Conservation (phyloP, 805 yeast species). For the Diddensiella transvaalensis region DNA sequence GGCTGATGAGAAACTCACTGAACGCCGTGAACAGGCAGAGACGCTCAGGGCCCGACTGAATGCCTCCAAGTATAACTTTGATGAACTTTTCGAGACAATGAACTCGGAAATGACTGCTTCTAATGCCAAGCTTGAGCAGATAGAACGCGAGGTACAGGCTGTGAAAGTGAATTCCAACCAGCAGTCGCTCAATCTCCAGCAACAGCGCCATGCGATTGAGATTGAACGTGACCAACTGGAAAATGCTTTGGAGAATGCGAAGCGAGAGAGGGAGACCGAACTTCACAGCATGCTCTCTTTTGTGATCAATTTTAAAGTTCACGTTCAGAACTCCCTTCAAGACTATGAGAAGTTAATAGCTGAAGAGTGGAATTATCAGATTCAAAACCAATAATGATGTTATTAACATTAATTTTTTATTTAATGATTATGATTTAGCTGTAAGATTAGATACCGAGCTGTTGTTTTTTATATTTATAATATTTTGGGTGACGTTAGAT, state of each 20-base stretch:
- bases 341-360: constrained; percentile 42
- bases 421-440: neutral
- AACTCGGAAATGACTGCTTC: constrained; percentile 49
- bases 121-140: constrained; percentile 61
- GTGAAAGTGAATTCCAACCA: constrained; percentile 48
- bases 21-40: constrained; percentile 55
- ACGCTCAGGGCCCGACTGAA: constrained; percentile 54
- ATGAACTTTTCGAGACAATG: constrained; percentile 53
- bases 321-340: constrained; percentile 61
- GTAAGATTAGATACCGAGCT: too few species aligned
- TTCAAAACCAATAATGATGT: neutral
- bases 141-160: constrained; percentile 54
- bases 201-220: constrained; percentile 48
- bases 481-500: neutral
- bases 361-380: neutral
- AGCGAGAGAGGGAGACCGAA: constrained; percentile 48
- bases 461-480: too few species aligned
- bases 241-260: constrained; percentile 43
- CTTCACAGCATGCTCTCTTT: constrained; percentile 56
- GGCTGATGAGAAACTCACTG: constrained; percentile 50
- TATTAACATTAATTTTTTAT: neutral
- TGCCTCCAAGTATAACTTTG: constrained; percentile 49
- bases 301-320: constrained; percentile 61
- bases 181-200: constrained; percentile 47
- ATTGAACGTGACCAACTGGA: constrained; percentile 50